phyloP scores from a whole-genome alignment of 345 rosid genomes.

The Eucalyptus caleyi region DNA sequence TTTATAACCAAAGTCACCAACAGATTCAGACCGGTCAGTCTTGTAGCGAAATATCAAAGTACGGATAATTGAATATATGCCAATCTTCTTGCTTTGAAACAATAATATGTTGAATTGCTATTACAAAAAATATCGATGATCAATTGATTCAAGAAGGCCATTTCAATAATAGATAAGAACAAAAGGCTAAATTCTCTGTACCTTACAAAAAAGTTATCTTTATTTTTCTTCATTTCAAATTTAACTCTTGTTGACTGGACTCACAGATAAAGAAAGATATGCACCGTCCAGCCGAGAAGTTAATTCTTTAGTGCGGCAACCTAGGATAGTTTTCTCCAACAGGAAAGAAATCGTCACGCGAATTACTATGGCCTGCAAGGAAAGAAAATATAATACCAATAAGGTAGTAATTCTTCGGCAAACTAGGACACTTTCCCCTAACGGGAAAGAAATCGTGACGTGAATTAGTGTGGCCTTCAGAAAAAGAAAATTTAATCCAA shows the following conservation, averaged over 20 bases:
- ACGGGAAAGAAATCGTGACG: neutral
- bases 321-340: neutral
- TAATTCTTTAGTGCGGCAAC: neutral
- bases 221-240: no score
- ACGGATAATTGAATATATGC: conserved; percentile 6
- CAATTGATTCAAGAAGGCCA: no score
- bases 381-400: neutral
- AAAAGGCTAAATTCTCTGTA: no score
- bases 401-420: neutral
- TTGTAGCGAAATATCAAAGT: conserved; percentile 1
- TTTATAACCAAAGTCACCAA: neutral
- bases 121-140: no score
- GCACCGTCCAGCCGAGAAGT: neutral
- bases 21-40: conserved; percentile 8
- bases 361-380: neutral
- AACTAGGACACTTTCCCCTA: neutral
- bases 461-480: neutral
- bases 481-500: no score
- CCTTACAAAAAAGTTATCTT: no score
- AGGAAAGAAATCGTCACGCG: neutral
- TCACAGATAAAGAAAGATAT: neutral
- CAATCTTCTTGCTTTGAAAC: neutral
- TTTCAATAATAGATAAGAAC: no score
- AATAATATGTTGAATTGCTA: no score
- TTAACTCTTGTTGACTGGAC: neutral